Conservation (phyloP, 2,329 filamentous ascomycete genomes). For the Claviceps digitariae region DNA sequence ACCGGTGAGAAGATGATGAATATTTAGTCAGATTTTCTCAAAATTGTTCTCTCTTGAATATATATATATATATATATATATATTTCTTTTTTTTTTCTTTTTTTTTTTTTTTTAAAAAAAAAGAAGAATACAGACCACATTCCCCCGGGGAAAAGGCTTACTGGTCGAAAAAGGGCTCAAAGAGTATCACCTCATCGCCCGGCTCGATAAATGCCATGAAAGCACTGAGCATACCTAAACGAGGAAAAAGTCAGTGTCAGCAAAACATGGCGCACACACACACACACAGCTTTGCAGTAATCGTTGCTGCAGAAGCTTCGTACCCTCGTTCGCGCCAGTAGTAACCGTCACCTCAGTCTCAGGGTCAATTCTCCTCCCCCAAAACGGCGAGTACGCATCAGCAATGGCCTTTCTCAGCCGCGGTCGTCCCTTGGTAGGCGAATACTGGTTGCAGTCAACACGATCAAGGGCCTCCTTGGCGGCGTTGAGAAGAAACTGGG, state of each 20-base stretch:
- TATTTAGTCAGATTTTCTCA: not conserved
- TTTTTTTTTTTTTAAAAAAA: no score
- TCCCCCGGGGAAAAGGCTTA: slow-evolving; percentile 17
- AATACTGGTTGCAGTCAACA: slow-evolving; percentile 98
- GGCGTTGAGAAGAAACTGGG: slow-evolving; percentile 77
- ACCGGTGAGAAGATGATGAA: not conserved
- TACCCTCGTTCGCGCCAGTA: slow-evolving; percentile 70
- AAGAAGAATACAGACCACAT: no score
- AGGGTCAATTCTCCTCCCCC: slow-evolving; percentile 68
- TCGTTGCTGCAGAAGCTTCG: not conserved
- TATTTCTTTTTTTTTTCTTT: no score
- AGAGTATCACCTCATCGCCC: slow-evolving; percentile 93
- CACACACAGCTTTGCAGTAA: no score
- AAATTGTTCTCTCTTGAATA: no score
- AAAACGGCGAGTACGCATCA: slow-evolving; percentile 81
- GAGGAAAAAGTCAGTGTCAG: not conserved
- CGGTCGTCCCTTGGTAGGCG: slow-evolving; percentile 84
- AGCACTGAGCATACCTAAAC: slow-evolving; percentile 67
- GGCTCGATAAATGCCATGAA: slow-evolving; percentile 96
- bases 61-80: no score
- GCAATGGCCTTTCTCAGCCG: slow-evolving; percentile 86
- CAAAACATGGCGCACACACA: not conserved
- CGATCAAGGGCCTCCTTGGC: slow-evolving; percentile 79
- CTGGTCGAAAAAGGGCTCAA: slow-evolving; percentile 99
- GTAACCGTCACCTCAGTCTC: slow-evolving; percentile 93